A percentile compares a stretch with the other conserved stretches of the same genome.
phyloP scores from a whole-genome alignment of 1,284 basidiomycete species.

The Erythrobasidium hasegawianum region DNA sequence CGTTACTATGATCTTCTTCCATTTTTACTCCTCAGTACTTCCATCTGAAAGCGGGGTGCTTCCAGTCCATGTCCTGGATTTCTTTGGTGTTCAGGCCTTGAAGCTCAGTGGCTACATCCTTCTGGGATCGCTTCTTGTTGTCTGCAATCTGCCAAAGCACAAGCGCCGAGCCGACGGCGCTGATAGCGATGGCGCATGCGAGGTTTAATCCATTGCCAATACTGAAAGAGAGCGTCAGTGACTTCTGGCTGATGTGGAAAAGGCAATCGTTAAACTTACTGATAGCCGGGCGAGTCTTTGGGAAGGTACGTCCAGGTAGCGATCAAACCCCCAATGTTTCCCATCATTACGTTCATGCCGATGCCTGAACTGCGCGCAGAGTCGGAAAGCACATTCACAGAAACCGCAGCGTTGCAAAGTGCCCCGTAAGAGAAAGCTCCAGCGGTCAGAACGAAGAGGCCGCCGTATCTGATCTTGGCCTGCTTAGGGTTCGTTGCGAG shows the following conservation, averaged over 20 bases:
- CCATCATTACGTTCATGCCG: constrained; percentile 44
- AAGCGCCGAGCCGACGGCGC: not conserved
- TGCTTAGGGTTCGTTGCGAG: constrained; percentile 36
- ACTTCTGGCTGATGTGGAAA: not conserved
- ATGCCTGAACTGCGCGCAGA: constrained; percentile 44
- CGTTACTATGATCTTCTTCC: too few species aligned
- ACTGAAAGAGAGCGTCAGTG: not conserved
- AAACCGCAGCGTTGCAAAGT: not conserved
- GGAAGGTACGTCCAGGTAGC: constrained; percentile 2
- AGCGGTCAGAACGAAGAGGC: constrained; percentile 41
- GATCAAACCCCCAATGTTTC: constrained; percentile 37
- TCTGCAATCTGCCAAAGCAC: not conserved
- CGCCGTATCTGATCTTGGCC: constrained; percentile 44
- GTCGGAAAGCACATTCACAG: constrained; percentile 46
- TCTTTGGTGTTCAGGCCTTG: not conserved
- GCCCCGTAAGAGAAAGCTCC: not conserved
- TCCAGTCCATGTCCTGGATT: constrained; percentile 5
- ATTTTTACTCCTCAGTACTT: too few species aligned
- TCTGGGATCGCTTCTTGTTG: not conserved
- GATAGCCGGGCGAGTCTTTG: not conserved
- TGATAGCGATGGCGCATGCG: not conserved
- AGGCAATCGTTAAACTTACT: not conserved
- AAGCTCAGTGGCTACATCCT: not conserved
- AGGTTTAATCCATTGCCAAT: constrained; percentile 1
- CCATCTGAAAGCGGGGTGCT: constrained; percentile 2